These are phyloP conservation scores for Teratosphaeria zuluensis DNA, from an alignment of 2,329 filamentous ascomycete species.

Conservation along the genomic window DNA sequence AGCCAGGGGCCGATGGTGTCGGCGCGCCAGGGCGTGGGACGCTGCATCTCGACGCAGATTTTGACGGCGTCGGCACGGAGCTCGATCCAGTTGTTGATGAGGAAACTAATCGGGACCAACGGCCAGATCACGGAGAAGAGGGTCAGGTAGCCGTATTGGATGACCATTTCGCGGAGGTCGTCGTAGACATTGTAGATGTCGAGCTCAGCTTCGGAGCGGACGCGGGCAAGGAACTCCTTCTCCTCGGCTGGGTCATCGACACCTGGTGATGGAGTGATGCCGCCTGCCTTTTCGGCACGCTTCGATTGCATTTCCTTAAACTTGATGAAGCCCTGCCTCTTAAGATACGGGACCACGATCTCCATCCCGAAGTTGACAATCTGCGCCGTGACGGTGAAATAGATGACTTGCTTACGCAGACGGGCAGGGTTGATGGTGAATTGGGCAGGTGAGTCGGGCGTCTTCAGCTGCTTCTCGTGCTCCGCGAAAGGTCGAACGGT, in stretches of 20 bases:
- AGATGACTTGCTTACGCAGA: conserved; percentile 85
- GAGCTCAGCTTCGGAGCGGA: conserved; percentile 73
- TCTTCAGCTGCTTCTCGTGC: conserved; percentile 58
- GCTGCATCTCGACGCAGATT: conserved; percentile 79
- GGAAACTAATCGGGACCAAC: conserved; percentile 76
- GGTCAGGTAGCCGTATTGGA: conserved; percentile 74
- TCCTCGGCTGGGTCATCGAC: conserved; percentile 66
- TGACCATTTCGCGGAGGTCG: conserved; percentile 88
- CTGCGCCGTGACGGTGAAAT: conserved; percentile 90
- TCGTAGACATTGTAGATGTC: conserved; percentile 79
- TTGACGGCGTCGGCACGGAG: conserved; percentile 89
- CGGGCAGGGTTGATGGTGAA: conserved; percentile 79
- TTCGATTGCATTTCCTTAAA: conserved; percentile 63
- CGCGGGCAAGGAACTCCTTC: conserved; percentile 65
- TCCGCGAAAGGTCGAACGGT: conserved; percentile 67
- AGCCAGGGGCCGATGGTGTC: conserved; percentile 95
- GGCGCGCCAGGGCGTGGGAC: conserved; percentile 78
- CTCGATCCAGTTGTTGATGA: conserved; percentile 94
- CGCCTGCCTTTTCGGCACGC: conserved; percentile 45
- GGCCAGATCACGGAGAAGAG: conserved; percentile 94
- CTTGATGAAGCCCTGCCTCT: conserved; percentile 67
- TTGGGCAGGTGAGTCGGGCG: conserved; percentile 37
- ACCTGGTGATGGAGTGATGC: conserved; percentile 33
- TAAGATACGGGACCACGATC: conserved; percentile 73
- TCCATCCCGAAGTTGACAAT: conserved; percentile 81